These are phyloP conservation scores for Trifolium fragiferum DNA, from an alignment of 306 rosid genomes.

Conservation along the genomic window DNA sequence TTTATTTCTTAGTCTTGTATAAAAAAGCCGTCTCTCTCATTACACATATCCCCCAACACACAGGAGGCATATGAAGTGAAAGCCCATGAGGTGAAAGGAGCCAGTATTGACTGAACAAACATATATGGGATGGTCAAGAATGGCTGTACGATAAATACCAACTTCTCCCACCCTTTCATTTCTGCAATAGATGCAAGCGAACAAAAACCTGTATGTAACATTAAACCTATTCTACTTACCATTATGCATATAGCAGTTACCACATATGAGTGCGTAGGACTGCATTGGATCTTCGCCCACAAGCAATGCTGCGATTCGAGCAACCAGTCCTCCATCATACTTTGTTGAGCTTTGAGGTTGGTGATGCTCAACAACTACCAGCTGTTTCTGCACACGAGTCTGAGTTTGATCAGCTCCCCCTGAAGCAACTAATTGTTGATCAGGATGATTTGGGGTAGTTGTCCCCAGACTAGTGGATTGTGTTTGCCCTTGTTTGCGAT, in stretches of 20 bases:
- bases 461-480: slow-evolving; percentile 54
- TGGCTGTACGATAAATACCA: not conserved
- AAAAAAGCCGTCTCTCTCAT: not conserved
- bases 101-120: not conserved
- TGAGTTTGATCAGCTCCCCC: slow-evolving; percentile 49
- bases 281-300: slow-evolving; percentile 95
- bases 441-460: slow-evolving; percentile 46
- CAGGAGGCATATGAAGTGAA: not conserved
- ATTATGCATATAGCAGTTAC: slow-evolving; percentile 92
- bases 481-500: slow-evolving; percentile 65
- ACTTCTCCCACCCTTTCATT: not conserved
- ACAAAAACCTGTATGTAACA: not conserved
- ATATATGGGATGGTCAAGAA: not conserved
- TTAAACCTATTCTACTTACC: slow-evolving; percentile 58
- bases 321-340: slow-evolving; percentile 82
- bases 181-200: slow-evolving; percentile 16
- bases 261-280: slow-evolving; percentile 90
- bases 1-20: not conserved
- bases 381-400: slow-evolving; percentile 52
- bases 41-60: not conserved
- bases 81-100: not conserved
- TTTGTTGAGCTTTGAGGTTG: slow-evolving; percentile 61
- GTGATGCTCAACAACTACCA: slow-evolving; percentile 66
- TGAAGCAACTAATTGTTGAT: slow-evolving; percentile 54
- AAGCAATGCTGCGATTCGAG: slow-evolving; percentile 84